Conservation (phyloP, 1,284 basidiomycete species). For the Rugiboletus extremiorientalis region DNA sequence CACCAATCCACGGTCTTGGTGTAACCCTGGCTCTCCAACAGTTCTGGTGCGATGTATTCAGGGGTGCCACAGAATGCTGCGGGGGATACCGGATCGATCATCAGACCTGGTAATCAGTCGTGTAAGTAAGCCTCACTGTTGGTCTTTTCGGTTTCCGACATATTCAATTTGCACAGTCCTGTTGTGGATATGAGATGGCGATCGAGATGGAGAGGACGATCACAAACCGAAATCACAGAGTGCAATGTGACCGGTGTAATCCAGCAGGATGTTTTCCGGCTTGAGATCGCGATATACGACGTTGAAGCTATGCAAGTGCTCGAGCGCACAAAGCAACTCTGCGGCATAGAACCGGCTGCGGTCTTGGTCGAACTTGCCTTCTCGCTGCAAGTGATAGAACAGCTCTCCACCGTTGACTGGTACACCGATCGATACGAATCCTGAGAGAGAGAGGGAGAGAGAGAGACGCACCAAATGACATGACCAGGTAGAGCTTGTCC, state of each 20-base stretch:
- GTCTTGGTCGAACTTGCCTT: constrained; percentile 94
- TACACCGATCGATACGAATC: constrained; percentile 3
- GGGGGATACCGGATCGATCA: constrained; percentile 4
- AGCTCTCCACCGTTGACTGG: constrained; percentile 96
- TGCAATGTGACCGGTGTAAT: constrained; percentile 98
- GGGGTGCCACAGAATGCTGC: constrained; percentile 98
- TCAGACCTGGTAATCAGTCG: background rate
- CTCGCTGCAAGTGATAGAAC: constrained; percentile 96
- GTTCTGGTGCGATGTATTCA: constrained; percentile 95
- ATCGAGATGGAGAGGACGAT: background rate
- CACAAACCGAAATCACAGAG: constrained; percentile 88
- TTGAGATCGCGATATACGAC: constrained; percentile 98
- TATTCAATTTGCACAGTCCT: constrained; percentile 98
- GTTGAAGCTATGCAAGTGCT: constrained; percentile 97
- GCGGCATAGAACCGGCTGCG: constrained; percentile 96
- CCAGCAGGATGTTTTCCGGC: constrained; percentile 95
- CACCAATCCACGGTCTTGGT: constrained; percentile 99
- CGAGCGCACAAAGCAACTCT: constrained; percentile 91
- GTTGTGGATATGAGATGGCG: background rate
- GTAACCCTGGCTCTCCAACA: constrained; percentile 96
- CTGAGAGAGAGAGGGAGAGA: background rate
- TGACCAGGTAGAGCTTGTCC: constrained; percentile 96
- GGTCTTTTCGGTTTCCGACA: constrained; percentile 97
- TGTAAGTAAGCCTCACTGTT: constrained; percentile 76
- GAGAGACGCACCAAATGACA: constrained; percentile 77